phyloP scores from a whole-genome alignment of 2,329 filamentous ascomycete species.

The Teratosphaeria destructans region DNA sequence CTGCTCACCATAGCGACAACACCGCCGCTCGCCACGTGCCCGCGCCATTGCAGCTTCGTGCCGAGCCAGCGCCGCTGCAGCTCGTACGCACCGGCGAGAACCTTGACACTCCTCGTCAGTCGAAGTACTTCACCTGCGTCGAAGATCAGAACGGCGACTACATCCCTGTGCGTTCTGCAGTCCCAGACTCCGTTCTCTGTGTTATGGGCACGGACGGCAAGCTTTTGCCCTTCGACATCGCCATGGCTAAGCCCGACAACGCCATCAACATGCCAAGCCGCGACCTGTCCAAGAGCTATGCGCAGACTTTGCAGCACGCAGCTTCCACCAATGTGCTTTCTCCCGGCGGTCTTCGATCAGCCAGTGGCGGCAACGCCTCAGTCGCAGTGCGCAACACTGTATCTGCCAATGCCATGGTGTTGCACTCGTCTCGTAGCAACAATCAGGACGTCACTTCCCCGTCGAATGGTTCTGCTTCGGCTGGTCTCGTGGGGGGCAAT shows the following conservation, averaged over 20 bases:
- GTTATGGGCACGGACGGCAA: not conserved
- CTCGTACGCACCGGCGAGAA: slow-evolving; percentile 3
- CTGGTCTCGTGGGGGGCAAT: not conserved
- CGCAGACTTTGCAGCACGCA: not conserved
- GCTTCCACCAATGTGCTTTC: not conserved
- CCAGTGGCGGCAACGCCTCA: not conserved
- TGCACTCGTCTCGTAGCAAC: not conserved
- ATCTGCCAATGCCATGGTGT: not conserved
- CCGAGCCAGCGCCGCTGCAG: not conserved
- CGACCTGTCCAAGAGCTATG: not conserved
- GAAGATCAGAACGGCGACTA: slow-evolving; percentile 4
- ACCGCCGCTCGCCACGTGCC: not conserved
- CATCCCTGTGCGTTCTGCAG: not conserved
- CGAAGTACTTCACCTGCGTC: not conserved
- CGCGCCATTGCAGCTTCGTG: too few species aligned
- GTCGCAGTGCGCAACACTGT: not conserved
- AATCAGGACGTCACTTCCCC: not conserved
- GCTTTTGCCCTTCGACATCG: not conserved
- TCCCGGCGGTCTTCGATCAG: not conserved
- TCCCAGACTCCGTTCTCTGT: not conserved
- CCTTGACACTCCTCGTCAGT: not conserved
- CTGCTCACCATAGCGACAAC: not conserved
- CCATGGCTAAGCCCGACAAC: not conserved
- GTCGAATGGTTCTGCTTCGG: not conserved
- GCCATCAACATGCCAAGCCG: not conserved